Evolutionary conservation across 2,329 filamentous ascomycete species (phyloP).

Genomic region (Bertia moriformis): DNA sequence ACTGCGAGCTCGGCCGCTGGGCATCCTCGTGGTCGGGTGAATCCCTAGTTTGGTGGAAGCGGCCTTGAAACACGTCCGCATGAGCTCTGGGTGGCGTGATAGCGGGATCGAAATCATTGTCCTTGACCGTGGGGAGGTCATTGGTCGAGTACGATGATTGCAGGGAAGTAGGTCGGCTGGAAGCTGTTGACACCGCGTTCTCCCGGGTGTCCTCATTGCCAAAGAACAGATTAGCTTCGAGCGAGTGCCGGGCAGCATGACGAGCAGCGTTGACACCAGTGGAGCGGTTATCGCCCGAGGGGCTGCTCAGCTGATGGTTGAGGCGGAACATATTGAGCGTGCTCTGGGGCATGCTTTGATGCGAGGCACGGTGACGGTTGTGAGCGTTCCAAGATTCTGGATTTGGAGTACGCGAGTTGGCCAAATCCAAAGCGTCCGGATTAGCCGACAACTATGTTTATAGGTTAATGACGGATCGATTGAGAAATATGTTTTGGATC

Average conservation of each 20-base stretch:
- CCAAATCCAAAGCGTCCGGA: background rate
- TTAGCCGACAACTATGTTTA: background rate
- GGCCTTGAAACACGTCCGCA: constrained; percentile 47
- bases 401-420: background rate
- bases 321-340: background rate
- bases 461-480: background rate
- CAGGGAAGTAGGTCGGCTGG: constrained; percentile 57
- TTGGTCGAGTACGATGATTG: constrained; percentile 82
- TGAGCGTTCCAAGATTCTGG: background rate
- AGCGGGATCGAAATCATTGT: constrained; percentile 30
- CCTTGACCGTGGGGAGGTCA: constrained; percentile 75
- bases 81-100: constrained; percentile 10
- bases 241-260: background rate
- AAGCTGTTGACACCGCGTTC: constrained; percentile 20
- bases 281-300: background rate
- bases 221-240: constrained; percentile 30
- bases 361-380: background rate
- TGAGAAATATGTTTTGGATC: background rate
- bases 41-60: constrained; percentile 62
- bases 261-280: background rate
- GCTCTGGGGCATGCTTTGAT: constrained; percentile 1
- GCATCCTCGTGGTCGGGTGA: constrained; percentile 28
- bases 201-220: constrained; percentile 24
- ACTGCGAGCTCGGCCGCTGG: background rate
- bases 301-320: background rate